Base-by-base conservation (phyloP, 768 basidiomycete species). In the Serendipita sp. region DNA sequence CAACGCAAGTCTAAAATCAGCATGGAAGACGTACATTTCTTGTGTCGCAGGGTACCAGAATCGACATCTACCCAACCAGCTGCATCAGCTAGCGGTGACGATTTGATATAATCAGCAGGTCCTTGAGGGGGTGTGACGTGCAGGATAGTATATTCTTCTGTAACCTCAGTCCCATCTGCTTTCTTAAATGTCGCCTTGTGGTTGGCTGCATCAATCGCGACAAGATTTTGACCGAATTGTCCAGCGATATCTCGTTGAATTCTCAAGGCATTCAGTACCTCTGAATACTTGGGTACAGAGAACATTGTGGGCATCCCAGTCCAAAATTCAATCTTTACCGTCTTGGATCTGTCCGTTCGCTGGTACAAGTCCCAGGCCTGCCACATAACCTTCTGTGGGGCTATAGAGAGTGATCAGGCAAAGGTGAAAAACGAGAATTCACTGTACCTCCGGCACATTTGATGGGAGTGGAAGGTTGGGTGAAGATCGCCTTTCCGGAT, bases 281-380 rank as follows among this genome's bases (percentile, higher is more conserved):
- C 88, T 2, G 90, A 86, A 75, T 98, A 99, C 74, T 98, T 94
- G 71, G 93, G 92, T 64, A 96, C 94, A 69, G 84, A 83, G 76
- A 99, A 98, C 94, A 99, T 98, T 48, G 87, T 81, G 16, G 92
- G 92, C 88, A 86, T 88, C 67, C 92, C 93, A 35, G 87, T 90
- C 73, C 87, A 87, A 73, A 95, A 95, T 65, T 89, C 82, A 67
- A 88, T 71, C 62, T 83, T 78, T 69, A 88, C 79, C 56, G 81
- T 78, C 58, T 80, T 77, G 15, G 76, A 72, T 18, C 87, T 80
- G 2, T 78, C 78, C 8, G 87, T 86, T 71, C 74, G 78, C 65
- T 80, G 78, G 72, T 80, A 91, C 56, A 84, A 78, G 71, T 93
- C 89, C 89, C 89, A 92, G 53, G 89, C 88, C 88, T 92, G 91